phyloP scores from a whole-genome alignment of 2,329 filamentous ascomycete genomes.

The Aureobasidium sp. region DNA sequence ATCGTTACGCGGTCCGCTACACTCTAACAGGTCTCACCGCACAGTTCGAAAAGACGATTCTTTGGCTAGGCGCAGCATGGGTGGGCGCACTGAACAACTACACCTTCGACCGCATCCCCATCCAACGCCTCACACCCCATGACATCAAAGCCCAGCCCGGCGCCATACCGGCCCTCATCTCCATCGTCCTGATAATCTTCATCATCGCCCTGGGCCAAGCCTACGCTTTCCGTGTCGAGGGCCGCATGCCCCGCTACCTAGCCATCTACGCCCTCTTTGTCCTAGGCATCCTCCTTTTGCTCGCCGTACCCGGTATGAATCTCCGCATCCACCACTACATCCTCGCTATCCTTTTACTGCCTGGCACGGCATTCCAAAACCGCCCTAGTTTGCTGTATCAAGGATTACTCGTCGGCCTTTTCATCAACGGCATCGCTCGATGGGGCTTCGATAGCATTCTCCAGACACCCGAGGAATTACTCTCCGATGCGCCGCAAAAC shows the following conservation, averaged over 20 bases:
- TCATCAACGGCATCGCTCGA: constrained; percentile 85
- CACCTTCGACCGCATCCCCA: constrained; percentile 88
- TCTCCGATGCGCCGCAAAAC: constrained; percentile 44
- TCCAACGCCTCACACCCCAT: constrained; percentile 81
- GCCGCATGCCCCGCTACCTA: constrained; percentile 67
- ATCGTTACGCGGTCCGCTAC: constrained; percentile 68
- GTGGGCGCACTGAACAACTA: constrained; percentile 89
- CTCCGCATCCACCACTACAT: constrained; percentile 95
- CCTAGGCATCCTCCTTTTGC: constrained; percentile 56
- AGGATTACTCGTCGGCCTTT: constrained; percentile 79
- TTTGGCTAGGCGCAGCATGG: constrained; percentile 88
- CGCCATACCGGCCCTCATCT: constrained; percentile 69
- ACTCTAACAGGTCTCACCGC: constrained; percentile 64
- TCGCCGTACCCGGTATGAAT: constrained; percentile 65
- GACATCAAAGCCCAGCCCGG: constrained; percentile 86
- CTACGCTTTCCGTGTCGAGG: constrained; percentile 80
- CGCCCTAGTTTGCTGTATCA: constrained; percentile 79
- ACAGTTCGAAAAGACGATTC: constrained; percentile 78
- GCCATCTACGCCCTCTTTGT: constrained; percentile 66
- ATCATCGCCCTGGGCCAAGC: constrained; percentile 65
- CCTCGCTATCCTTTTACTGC: constrained; percentile 73
- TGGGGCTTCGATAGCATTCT: constrained; percentile 91
- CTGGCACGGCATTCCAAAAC: constrained; percentile 82
- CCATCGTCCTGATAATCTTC: constrained; percentile 64
- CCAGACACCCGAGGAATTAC: constrained; percentile 66